Base-by-base conservation (phyloP, 257 asterid species). In the Solanum ahanhuiri region DNA sequence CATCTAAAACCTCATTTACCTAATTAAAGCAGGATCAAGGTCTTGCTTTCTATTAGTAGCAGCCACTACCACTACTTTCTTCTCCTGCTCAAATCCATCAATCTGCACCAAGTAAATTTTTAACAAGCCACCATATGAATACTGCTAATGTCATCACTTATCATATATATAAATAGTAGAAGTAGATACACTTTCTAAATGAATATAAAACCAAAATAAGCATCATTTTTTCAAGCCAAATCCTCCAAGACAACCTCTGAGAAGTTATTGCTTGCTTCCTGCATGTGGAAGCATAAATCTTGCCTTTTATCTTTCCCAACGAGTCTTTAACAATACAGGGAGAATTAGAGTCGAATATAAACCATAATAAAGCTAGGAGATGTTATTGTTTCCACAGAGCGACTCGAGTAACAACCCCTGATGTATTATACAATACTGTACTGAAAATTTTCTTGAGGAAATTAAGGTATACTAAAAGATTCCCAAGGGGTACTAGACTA, bases 51-150 rank as follows among this genome's bases (percentile, higher is more conserved):
- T 92, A 88, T 94, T 96, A 84, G 98, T 96, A 87, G 99, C 99
- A 88, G 98, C 99, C 90, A 96, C 92, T 57, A 95, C 98, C 31
- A 96, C 98, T 60, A 96, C 96, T 92, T 93, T 92, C 91, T 92
- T 95, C 83, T 96, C 98, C 91, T 95, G 98, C 96, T 96, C 98
- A 90, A 96, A 96, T 85, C 98, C 98, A 91, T 96, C 99, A 84
- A 96, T 96, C 99, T 96, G 94, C 94, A 92, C 43, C 9, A 83
- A 67, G 7, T 31, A 70, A 84, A 67, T 45, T 58, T 85, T 25
- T 81, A 66, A 82, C 7, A 72, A 90, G 33, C 20, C 82, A 71
- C 58, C 41, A 48, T 23, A 77, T 28, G 54, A 57, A 86, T 81
- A 10, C 87, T 22, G 31, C 70, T 85, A 71, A 45, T 17, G 84